Base-by-base conservation (phyloP, 169 alveolate genomes). In the Plasmodium gallinaceum region DNA sequence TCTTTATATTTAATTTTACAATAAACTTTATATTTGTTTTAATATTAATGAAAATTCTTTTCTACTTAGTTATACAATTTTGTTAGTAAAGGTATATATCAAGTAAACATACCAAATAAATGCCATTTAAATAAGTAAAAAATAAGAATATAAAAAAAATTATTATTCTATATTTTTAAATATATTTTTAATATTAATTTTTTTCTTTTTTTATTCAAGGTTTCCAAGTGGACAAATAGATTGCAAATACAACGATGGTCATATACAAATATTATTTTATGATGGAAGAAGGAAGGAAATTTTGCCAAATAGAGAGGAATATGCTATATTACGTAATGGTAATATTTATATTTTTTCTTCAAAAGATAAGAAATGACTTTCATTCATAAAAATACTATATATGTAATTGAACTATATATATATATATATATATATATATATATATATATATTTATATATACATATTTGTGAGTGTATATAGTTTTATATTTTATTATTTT, bases 221-320 rank as follows among this genome's bases (percentile, higher is more conserved):
- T 86, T 86, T 71, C 88, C 92, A 8, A 86, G 62, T 52, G 92
- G 92, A 10, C 92, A 86, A 71, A 46, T 86, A 22, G 92, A 86
- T 52, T 86, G 92, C 57, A 86, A 86, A 71, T 86, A 86, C 68
- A 71, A 18, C 39, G 92, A 86, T 86, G 92, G 92, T 1, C 92
- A 86, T 52, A 57, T 74, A 16, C 92, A 86, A 72, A 71, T 86
- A 42, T 46, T 86, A 66, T 86, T 86, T 71, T 45, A 70, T 51
- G 92, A 86, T 61, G 92, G 92, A 48, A 51, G 43, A 42, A 70
- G 87, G 51, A 86, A 72, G 57, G 92, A 86, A 73, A 86, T 86
- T 22, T 65, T 86, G 18, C 92, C 92, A 0, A 86, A 86, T 68
- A 86, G 42, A 45, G 92, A 86, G 39, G 92, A 86, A 46, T 86